Conservation (phyloP, 2,329 filamentous ascomycete species). For the Colletotrichum salicis region DNA sequence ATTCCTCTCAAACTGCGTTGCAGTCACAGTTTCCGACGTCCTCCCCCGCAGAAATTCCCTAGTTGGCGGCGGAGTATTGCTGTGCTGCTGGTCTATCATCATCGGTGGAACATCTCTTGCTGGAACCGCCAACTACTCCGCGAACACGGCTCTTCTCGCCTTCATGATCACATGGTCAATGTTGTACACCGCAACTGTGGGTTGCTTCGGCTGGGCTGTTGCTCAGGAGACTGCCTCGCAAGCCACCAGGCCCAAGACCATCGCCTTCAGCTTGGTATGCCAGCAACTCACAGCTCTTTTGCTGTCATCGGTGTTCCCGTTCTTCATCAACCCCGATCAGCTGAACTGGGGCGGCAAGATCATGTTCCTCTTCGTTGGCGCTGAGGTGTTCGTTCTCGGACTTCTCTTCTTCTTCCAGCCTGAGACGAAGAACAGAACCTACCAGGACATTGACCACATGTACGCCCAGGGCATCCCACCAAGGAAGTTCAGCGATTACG, state of each 20-base stretch:
- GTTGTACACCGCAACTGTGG: background rate
- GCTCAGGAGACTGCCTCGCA: background rate
- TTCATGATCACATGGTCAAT: background rate
- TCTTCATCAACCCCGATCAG: background rate
- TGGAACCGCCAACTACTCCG: background rate
- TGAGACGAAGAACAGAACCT: constrained; percentile 51
- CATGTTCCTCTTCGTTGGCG: background rate
- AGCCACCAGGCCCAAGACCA: background rate
- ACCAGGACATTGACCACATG: constrained; percentile 46
- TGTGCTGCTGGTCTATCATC: background rate
- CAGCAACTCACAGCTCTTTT: background rate
- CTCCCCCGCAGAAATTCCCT: background rate
- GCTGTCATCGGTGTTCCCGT: background rate
- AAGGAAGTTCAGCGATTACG: background rate
- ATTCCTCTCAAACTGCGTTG: background rate
- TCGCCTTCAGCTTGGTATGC: background rate
- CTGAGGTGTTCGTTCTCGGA: constrained; percentile 36
- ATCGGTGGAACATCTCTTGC: background rate
- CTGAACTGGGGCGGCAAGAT: background rate
- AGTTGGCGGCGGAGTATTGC: background rate
- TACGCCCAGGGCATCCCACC: constrained; percentile 36
- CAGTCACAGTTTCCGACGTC: background rate
- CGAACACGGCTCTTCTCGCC: background rate
- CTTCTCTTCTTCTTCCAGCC: constrained; percentile 48
- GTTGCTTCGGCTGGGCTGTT: background rate